These are phyloP conservation scores for Candida sithepensis DNA, from an alignment of 805 yeast species.

Conservation along the genomic window DNA sequence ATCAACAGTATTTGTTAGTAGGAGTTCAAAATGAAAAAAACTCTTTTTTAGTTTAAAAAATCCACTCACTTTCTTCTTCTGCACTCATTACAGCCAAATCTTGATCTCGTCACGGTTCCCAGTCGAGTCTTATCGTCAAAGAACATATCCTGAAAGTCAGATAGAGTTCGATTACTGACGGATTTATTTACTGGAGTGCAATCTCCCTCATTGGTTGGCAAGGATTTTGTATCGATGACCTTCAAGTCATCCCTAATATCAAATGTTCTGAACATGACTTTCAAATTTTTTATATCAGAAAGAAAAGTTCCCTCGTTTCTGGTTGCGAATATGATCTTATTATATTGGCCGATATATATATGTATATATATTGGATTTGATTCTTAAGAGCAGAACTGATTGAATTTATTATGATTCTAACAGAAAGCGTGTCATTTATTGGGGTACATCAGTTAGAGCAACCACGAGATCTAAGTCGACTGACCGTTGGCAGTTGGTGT, in stretches of 20 bases:
- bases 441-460: too few relatives aligned
- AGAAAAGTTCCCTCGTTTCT: too few relatives aligned
- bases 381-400: too few relatives aligned
- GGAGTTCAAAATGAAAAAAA: background rate
- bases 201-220: background rate
- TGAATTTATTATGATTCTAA: too few relatives aligned
- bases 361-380: too few relatives aligned
- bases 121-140: constrained; percentile 9
- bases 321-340: too few relatives aligned
- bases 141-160: constrained; percentile 8
- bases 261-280: constrained; percentile 12
- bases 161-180: background rate
- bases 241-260: constrained; percentile 6
- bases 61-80: constrained; percentile 15
- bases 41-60: background rate
- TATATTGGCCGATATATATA: too few relatives aligned
- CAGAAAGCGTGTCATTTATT: too few relatives aligned
- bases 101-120: constrained; percentile 14
- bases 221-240: constrained; percentile 3
- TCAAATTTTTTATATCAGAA: background rate
- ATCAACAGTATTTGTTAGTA: constrained; percentile 1
- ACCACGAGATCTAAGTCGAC: too few relatives aligned
- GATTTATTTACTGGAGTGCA: background rate
- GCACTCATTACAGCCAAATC: constrained; percentile 18
- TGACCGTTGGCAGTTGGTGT: too few relatives aligned